These are phyloP conservation scores for Arthrobotrys entomopaga DNA, from an alignment of 2,329 filamentous ascomycete species.

Conservation along the genomic window DNA sequence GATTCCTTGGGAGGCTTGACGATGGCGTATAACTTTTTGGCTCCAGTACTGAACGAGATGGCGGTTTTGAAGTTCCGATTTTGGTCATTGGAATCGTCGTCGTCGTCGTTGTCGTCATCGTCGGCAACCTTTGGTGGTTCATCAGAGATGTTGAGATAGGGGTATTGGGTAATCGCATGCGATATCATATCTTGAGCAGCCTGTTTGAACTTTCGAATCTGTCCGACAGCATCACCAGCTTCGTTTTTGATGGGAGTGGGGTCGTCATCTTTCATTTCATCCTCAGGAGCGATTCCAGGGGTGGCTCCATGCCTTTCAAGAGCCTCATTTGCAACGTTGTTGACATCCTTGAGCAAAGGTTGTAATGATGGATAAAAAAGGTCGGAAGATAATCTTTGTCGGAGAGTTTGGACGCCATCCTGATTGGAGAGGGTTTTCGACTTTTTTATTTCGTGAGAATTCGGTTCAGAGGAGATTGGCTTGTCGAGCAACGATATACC, in stretches of 20 bases:
- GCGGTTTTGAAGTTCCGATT: not conserved
- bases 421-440: constrained; percentile 26
- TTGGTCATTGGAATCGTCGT: constrained; percentile 1
- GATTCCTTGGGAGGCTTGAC: not conserved
- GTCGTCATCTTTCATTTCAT: constrained; percentile 47
- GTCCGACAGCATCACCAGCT: constrained; percentile 7
- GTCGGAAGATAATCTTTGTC: constrained; percentile 41
- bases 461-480: constrained; percentile 21
- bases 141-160: constrained; percentile 33
- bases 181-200: constrained; percentile 23
- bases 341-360: constrained; percentile 23
- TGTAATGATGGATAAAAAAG: constrained; percentile 41
- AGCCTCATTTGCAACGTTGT: constrained; percentile 36
- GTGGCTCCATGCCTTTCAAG: constrained; percentile 17
- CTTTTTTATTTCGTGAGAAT: constrained; percentile 46
- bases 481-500: constrained; percentile 42
- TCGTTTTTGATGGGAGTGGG: constrained; percentile 22
- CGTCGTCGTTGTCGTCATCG: constrained; percentile 6
- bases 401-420: constrained; percentile 36
- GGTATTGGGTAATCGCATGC: constrained; percentile 28
- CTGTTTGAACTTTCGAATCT: constrained; percentile 39
- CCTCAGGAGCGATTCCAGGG: constrained; percentile 25
- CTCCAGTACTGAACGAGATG: constrained; percentile 9
- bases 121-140: constrained; percentile 14
- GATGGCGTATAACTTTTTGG: constrained; percentile 21